phyloP scores from a whole-genome alignment of 768 basidiomycete species.

The Serendipita sp. region DNA sequence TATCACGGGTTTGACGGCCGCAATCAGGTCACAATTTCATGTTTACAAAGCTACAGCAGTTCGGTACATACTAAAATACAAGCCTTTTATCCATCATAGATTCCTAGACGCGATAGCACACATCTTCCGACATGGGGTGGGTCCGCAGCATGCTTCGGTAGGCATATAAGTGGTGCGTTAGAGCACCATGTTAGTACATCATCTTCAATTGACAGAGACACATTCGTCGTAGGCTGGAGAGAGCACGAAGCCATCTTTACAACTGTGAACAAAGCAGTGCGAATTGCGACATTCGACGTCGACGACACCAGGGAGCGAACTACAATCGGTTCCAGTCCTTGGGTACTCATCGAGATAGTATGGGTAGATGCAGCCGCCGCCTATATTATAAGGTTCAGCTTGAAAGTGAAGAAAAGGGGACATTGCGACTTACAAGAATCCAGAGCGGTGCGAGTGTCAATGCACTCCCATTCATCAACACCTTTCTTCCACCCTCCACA shows the following conservation, averaged over 20 bases:
- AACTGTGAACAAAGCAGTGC: slow-evolving; percentile 28
- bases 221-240: background rate
- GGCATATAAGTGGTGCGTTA: no score
- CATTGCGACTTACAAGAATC: slow-evolving; percentile 34
- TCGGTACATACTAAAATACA: no score
- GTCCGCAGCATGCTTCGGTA: no score
- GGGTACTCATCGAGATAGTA: slow-evolving; percentile 14
- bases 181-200: no score
- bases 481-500: slow-evolving; percentile 27
- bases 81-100: no score
- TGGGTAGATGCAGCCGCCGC: slow-evolving; percentile 32
- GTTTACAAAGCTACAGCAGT: no score
- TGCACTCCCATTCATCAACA: slow-evolving; percentile 26
- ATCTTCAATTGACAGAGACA: background rate
- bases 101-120: no score
- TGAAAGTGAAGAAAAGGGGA: background rate
- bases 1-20: no score
- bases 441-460: slow-evolving; percentile 30
- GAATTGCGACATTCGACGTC: slow-evolving; percentile 33
- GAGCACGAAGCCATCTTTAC: slow-evolving; percentile 24
- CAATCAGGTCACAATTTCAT: no score
- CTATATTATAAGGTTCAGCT: slow-evolving; percentile 15
- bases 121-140: no score
- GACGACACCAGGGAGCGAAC: slow-evolving; percentile 30
- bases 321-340: slow-evolving; percentile 31